Percentiles rank a stretch among this genome's conserved stretches.
Conservation (phyloP, 2,329 filamentous ascomycete genomes). For the Ophiostoma ips region DNA sequence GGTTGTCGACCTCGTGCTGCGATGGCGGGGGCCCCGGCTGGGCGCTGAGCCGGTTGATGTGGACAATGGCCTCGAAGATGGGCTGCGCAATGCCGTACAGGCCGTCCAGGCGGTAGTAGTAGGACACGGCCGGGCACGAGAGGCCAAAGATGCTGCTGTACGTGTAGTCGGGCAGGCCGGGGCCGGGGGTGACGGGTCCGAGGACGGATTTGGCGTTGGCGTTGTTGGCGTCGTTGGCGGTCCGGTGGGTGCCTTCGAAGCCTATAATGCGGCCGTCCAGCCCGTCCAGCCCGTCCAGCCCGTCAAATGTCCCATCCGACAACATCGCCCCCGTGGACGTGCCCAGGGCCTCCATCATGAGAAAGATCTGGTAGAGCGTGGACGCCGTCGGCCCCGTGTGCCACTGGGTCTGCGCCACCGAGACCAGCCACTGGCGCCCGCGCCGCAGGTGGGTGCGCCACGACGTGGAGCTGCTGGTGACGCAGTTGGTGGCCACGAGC, state of each 20-base stretch:
- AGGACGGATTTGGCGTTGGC: too few species aligned
- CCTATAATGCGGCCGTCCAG: too few species aligned
- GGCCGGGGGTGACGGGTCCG: background rate
- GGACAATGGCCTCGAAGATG: constrained; percentile 5
- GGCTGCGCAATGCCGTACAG: constrained; percentile 2
- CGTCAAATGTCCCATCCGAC: too few species aligned
- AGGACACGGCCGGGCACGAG: background rate
- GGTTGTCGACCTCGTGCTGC: constrained; percentile 2
- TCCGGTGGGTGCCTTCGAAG: background rate
- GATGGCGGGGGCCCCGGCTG: background rate
- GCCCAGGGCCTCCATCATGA: background rate
- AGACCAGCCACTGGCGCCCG: background rate
- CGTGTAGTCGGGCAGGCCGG: background rate
- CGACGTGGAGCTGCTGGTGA: background rate
- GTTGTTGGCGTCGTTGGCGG: too few species aligned
- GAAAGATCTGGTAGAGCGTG: background rate
- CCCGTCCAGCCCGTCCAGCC: too few species aligned
- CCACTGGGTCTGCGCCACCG: background rate
- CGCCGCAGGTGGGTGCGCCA: background rate
- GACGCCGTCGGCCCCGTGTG: background rate
- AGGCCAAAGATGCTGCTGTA: constrained; percentile 2
- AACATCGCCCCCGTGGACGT: background rate
- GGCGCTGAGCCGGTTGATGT: constrained; percentile 2
- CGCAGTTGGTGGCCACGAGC: background rate
- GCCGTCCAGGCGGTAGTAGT: constrained; percentile 2